Conservation (phyloP, 208 protist species). For the Wallacemonas rigidus region DNA sequence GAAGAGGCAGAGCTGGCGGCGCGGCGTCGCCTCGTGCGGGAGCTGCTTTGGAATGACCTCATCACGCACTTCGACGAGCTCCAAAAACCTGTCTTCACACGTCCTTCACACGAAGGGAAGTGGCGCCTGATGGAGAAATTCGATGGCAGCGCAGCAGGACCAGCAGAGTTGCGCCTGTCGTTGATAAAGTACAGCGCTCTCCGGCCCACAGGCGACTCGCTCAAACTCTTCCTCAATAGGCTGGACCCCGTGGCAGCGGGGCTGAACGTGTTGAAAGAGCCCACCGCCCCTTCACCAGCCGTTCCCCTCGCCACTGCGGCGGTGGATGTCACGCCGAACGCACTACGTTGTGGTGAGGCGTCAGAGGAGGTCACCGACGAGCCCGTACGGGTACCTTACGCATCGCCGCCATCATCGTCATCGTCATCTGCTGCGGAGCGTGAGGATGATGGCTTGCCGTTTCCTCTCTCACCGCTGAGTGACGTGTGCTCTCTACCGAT, state of each 20-base stretch:
- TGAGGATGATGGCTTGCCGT: no score
- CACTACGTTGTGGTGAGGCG: no score
- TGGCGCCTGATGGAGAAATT: conserved; percentile 8
- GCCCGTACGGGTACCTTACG: no score
- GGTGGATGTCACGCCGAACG: no score
- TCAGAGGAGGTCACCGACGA: no score
- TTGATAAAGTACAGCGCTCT: conserved; percentile 16
- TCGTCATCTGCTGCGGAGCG: no score
- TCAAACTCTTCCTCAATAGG: background rate
- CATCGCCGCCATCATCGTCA: no score
- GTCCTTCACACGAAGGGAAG: background rate
- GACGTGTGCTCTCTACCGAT: no score
- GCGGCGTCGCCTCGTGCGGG: conserved; percentile 62
- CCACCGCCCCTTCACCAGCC: background rate
- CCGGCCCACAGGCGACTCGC: conserved; percentile 8
- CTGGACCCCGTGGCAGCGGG: background rate
- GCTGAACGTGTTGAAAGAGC: background rate
- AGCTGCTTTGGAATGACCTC: conserved; percentile 75
- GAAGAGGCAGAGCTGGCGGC: conserved; percentile 23
- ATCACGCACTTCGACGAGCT: background rate
- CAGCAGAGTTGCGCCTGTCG: conserved; percentile 5
- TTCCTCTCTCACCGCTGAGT: no score
- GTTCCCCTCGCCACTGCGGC: no score
- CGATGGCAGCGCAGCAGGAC: background rate
- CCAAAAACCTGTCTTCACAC: background rate